Conservation (phyloP, 78 protist species). For the Polysphondylium violaceum region DNA sequence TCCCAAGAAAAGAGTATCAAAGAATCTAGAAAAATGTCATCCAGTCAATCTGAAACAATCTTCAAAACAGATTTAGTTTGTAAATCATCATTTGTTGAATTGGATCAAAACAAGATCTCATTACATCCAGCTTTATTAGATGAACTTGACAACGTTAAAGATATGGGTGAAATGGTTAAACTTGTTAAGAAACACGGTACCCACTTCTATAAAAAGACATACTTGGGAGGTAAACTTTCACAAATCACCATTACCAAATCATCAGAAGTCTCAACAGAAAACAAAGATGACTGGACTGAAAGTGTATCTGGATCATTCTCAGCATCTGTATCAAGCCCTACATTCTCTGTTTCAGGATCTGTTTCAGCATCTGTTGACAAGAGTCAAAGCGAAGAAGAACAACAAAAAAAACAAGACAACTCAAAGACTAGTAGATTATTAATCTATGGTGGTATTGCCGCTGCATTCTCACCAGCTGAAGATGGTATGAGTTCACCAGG, state of each 20-base stretch:
- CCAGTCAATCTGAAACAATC: not conserved
- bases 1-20: not conserved
- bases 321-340: not conserved
- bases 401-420: not conserved
- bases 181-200: not conserved
- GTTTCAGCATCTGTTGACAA: not conserved
- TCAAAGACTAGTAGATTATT: not conserved
- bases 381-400: not conserved
- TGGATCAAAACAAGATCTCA: not conserved
- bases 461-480: not conserved
- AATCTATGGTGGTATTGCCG: not conserved
- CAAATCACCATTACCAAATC: conserved; percentile 2
- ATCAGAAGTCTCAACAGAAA: not conserved
- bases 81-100: not conserved
- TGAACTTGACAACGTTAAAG: not conserved
- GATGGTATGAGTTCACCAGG: not conserved
- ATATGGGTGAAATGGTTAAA: not conserved
- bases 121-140: not conserved
- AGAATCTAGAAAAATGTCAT: not conserved
- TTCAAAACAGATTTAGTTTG: not conserved
- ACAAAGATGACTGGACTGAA: not conserved
- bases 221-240: not conserved
- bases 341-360: not conserved
- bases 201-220: not conserved
- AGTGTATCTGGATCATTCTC: not conserved